Base-by-base conservation (phyloP, 176 grass and related monocot species). In the Microstegium vimineum region DNA sequence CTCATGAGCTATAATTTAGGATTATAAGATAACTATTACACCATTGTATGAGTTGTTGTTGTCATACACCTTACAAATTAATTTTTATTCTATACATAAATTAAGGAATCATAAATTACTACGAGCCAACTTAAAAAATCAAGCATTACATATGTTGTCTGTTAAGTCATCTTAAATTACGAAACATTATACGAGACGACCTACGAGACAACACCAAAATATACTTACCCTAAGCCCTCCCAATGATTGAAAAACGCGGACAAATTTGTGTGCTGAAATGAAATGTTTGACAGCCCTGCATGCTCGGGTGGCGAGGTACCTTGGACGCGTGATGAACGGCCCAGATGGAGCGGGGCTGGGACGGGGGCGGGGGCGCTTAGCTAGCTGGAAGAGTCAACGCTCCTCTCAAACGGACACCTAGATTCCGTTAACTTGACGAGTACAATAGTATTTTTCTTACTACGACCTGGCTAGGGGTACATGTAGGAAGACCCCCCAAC, bases 351-450 rank as follows among this genome's bases (percentile, higher is more conserved):
- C 38, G 43, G 40, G 23, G 25, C 61, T 32, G 9, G 25, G 8
- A 35, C 31, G 14, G 26, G 17, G 4, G 34, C 52, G 10, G 30
- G 81, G 65, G 71, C 68, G 81, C 66, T 16, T 42, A 62, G 73
- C 65, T 88, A 14, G 73, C 57, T 22, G 83, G n/a, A 5, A 15
- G 43, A 89, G 84, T 94, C 86, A 94, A 94, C 86, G 80, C 92
- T 81, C 75, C 71, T 32, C 57, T 32, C 57, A 89, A 89, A 89
- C 86, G 89, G 83, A 47, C 80, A 87, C 71, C 80, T 79, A 94
- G 90, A 83, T 86, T 90, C 67, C 73, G 79, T 90, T 77, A 82
- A 49, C 13, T 62, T 6, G 25, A 15, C 15, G 18, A 27, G 69
- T 20, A 32, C 22, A 68, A 42, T 22, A 28, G 12, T n/a, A n/a